Conservation (phyloP, 176 grass and related monocot genomes). For the Pontederia paniculata region DNA sequence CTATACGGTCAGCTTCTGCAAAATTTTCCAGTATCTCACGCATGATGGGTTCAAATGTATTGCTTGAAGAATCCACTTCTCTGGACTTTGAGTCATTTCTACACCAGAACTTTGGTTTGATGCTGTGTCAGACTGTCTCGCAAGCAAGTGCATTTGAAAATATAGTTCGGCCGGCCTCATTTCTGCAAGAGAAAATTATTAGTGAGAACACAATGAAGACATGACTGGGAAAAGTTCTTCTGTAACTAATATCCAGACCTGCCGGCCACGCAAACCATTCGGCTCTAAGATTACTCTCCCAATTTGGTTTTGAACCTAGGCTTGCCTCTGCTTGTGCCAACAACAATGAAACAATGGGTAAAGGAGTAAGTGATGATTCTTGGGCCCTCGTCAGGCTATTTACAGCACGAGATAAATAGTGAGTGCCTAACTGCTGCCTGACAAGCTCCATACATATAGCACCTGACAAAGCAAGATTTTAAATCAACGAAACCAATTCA, state of each 20-base stretch:
- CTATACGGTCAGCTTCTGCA: conserved; percentile 13
- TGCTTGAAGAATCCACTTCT: conserved; percentile 60
- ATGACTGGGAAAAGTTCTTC: not conserved
- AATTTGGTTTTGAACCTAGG: conserved; percentile 74
- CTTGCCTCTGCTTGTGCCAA: conserved; percentile 90
- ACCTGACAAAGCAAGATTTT: conserved; percentile 34
- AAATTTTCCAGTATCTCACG: conserved; percentile 67
- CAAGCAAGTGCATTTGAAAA: conserved; percentile 91
- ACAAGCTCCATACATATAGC: conserved; percentile 64
- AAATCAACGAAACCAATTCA: conserved; percentile 4
- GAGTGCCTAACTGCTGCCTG: conserved; percentile 43
- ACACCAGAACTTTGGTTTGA: conserved; percentile 26
- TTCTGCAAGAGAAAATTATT: conserved; percentile 30
- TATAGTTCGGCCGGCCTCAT: conserved; percentile 68
- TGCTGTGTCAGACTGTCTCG: conserved; percentile 27
- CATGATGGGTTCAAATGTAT: conserved; percentile 81
- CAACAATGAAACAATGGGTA: conserved; percentile 61
- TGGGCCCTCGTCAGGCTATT: conserved; percentile 71
- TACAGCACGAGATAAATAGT: conserved; percentile 53
- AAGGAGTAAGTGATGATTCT: conserved; percentile 33
- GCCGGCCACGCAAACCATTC: conserved; percentile 86
- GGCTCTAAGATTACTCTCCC: conserved; percentile 75
- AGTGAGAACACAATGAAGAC: not conserved
- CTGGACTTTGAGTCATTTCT: conserved; percentile 39
- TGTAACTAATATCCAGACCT: conserved; percentile 32